Evolutionary conservation across 2,329 filamentous ascomycete genomes (phyloP).

Genomic region (Fusarium sp.): DNA sequence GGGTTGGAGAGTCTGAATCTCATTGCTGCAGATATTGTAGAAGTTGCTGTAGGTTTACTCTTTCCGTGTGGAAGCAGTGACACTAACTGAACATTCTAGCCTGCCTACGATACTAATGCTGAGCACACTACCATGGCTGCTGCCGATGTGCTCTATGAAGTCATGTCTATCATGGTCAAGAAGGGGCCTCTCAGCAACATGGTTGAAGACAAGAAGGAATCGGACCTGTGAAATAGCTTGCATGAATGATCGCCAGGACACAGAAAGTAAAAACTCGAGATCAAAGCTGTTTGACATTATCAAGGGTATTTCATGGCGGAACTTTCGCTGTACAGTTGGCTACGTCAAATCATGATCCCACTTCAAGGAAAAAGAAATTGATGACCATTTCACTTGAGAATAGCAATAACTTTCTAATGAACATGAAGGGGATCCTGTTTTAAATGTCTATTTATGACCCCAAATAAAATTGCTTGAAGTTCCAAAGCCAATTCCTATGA

Average conservation of each 20-base stretch:
- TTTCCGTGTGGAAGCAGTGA: accelerated
- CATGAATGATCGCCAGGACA: too few relatives aligned
- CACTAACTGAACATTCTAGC: constrained; percentile 51
- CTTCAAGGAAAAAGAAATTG: too few relatives aligned
- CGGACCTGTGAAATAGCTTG: constrained; percentile 9
- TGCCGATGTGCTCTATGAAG: constrained; percentile 78
- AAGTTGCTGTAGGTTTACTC: constrained; percentile 62
- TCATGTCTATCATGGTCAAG: constrained; percentile 87
- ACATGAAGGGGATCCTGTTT: accelerated
- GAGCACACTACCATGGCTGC: constrained; percentile 81
- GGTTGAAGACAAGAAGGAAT: constrained; percentile 40
- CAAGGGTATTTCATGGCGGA: too few relatives aligned
- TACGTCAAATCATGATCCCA: too few relatives aligned
- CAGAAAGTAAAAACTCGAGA: too few relatives aligned
- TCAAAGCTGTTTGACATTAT: too few relatives aligned
- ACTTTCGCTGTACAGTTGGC: too few relatives aligned
- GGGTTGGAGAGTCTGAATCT: constrained; percentile 78
- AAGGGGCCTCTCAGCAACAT: constrained; percentile 74
- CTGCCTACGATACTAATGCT: constrained; percentile 79
- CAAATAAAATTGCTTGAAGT: too few relatives aligned
- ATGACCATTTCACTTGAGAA: too few relatives aligned
- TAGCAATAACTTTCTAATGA: too few relatives aligned
- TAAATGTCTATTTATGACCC: too few relatives aligned
- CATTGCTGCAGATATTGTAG: constrained; percentile 78
- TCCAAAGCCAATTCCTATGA: too few relatives aligned